These are phyloP conservation scores for Neospermospora avenae DNA, from an alignment of 2,329 filamentous ascomycete genomes.

Conservation along the genomic window DNA sequence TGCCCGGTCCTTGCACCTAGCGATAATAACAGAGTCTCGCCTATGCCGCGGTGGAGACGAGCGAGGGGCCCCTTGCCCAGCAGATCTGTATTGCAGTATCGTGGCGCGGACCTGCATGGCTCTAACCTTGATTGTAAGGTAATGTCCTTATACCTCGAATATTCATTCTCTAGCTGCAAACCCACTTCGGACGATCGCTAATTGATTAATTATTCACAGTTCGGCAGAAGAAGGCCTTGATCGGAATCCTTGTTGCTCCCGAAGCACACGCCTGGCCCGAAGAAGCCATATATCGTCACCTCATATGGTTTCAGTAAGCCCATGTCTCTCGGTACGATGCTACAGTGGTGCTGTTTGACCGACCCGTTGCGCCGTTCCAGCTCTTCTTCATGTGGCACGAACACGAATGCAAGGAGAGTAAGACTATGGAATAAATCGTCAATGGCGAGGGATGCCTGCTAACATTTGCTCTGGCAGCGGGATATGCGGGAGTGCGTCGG, in stretches of 20 bases:
- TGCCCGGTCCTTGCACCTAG: slow-evolving; percentile 3
- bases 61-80: background rate
- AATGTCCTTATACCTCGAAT: background rate
- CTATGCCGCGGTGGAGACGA: slow-evolving; percentile 6
- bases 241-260: background rate
- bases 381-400: slow-evolving; percentile 1
- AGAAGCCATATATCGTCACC: slow-evolving; percentile 12
- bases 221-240: background rate
- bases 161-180: background rate
- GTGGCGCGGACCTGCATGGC: slow-evolving; percentile 9
- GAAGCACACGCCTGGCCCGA: slow-evolving; percentile 1
- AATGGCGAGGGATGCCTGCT: background rate
- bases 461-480: background rate
- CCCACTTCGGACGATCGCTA: slow-evolving; percentile 1
- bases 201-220: background rate
- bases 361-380: slow-evolving; percentile 5
- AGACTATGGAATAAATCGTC: background rate
- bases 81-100: slow-evolving; percentile 13
- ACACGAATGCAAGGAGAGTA: background rate
- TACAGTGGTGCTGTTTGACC: slow-evolving; percentile 8
- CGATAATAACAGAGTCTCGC: slow-evolving; percentile 6
- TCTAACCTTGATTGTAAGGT: background rate
- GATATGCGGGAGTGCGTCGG: background rate
- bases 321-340: slow-evolving; percentile 9
- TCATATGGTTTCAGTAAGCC: slow-evolving; percentile 14